Percentiles rank a stretch among this genome's conserved stretches.
Conservation (phyloP, 257 asterid species). For the Primulina eburnea region DNA sequence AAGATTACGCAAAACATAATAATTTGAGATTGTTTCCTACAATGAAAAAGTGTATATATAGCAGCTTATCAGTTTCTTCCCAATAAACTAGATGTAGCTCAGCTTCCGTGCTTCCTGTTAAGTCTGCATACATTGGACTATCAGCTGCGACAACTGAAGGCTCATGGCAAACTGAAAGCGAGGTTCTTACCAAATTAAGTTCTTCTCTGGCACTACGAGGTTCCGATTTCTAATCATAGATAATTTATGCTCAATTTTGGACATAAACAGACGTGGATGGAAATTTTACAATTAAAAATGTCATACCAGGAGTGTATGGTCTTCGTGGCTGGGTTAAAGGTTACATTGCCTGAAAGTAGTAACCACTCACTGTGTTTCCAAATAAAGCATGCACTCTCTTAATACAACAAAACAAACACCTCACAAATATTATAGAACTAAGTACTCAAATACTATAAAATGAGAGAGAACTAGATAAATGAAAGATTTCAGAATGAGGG, state of each 20-base stretch:
- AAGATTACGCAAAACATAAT: background rate
- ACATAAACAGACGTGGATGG: slow-evolving; percentile 43
- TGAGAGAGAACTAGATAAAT: too few species aligned
- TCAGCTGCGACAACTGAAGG: slow-evolving; percentile 47
- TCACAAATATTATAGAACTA: too few species aligned
- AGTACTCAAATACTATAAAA: too few species aligned
- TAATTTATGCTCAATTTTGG: slow-evolving; percentile 38
- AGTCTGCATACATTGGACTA: slow-evolving; percentile 44
- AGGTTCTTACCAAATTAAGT: slow-evolving; percentile 27
- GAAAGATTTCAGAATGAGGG: too few species aligned
- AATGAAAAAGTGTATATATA: background rate
- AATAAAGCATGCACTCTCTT: too few species aligned
- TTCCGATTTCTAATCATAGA: background rate
- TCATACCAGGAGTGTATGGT: slow-evolving; percentile 41
- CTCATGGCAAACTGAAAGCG: slow-evolving; percentile 63
- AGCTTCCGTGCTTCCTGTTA: slow-evolving; percentile 38
- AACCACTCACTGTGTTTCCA: too few species aligned
- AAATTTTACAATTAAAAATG: slow-evolving; percentile 40
- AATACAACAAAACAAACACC: too few species aligned
- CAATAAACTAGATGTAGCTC: slow-evolving; percentile 37
- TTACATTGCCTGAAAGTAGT: slow-evolving; percentile 34
- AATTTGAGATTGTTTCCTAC: background rate
- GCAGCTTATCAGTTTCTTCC: slow-evolving; percentile 11
- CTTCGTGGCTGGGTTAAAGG: slow-evolving; percentile 61
- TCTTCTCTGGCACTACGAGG: background rate